These are phyloP conservation scores for Lathyrus sativus DNA, from an alignment of 306 rosid genomes.

Conservation along the genomic window DNA sequence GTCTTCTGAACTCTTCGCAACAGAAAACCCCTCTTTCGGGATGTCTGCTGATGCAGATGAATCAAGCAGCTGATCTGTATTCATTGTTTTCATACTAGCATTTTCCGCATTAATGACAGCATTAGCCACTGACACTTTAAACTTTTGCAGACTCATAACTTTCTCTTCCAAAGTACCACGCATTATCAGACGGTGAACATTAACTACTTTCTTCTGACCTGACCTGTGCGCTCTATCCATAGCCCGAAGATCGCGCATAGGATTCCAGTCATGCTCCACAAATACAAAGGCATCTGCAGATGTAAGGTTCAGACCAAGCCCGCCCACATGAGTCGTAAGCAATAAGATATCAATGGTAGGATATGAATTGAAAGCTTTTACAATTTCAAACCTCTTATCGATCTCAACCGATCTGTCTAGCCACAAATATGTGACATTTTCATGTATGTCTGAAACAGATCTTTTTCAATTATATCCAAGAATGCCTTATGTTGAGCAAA, in stretches of 20 bases:
- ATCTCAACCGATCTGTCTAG: conserved; percentile 93
- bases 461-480: too few relatives aligned
- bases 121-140: too few relatives aligned
- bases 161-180: conserved; percentile 97
- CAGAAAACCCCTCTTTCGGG: conserved; percentile 66
- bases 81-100: too few relatives aligned
- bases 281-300: conserved; percentile 93
- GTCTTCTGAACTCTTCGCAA: conserved; percentile 51
- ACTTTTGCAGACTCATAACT: too few relatives aligned
- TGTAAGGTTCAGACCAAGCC: conserved; percentile 96
- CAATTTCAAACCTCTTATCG: conserved; percentile 84
- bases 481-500: conserved; percentile 98
- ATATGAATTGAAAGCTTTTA: conserved; percentile 93
- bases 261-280: conserved; percentile 99
- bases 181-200: conserved; percentile 96
- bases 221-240: too few relatives aligned
- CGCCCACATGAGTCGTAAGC: conserved; percentile 97
- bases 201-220: conserved; percentile 92
- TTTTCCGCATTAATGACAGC: too few relatives aligned
- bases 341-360: conserved; percentile 92
- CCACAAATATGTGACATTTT: conserved; percentile 85
- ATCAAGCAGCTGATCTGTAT: too few relatives aligned
- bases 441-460: conserved; percentile 85
- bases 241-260: conserved; percentile 98
- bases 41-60: too few relatives aligned